phyloP scores from a whole-genome alignment of 805 yeast species.

The Candida oleophila region DNA sequence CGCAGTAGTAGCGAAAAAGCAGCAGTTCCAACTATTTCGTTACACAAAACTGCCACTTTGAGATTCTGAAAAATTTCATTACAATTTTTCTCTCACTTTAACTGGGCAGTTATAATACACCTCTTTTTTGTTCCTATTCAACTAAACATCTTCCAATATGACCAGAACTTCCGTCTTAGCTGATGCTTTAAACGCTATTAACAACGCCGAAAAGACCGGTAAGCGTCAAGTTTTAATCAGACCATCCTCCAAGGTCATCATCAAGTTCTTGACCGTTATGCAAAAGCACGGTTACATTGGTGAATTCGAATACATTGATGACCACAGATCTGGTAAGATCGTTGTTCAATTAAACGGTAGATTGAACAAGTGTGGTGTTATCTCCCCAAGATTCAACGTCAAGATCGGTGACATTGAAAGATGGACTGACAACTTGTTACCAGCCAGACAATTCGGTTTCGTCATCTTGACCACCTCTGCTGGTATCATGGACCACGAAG shows the following conservation, averaged over 20 bases:
- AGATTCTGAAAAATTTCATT: constrained; percentile 7
- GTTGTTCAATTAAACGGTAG: constrained; percentile 97
- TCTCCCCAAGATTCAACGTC: constrained; percentile 98
- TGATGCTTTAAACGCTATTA: constrained; percentile 96
- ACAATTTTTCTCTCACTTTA: background rate
- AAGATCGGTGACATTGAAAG: constrained; percentile 93
- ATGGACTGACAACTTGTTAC: constrained; percentile 97
- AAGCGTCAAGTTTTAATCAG: constrained; percentile 98
- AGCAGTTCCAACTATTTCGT: too few relatives aligned
- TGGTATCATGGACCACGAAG: constrained; percentile 99
- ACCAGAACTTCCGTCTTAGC: constrained; percentile 98
- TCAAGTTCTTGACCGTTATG: constrained; percentile 95
- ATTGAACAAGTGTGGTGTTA: constrained; percentile 98
- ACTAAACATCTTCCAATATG: constrained; percentile 48
- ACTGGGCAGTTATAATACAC: background rate
- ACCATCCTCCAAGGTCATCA: constrained; percentile 97
- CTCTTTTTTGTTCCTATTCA: background rate
- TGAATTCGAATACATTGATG: constrained; percentile 97
- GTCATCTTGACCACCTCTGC: constrained; percentile 98
- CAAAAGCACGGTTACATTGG: constrained; percentile 99
- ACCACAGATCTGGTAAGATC: constrained; percentile 98
- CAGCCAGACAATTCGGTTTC: constrained; percentile 99
- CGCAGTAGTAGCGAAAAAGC: too few relatives aligned
- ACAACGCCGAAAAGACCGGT: constrained; percentile 99
- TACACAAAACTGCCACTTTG: background rate